phyloP scores from a whole-genome alignment of 23 red algal species.

The Cyanidioschyzon merolae region DNA sequence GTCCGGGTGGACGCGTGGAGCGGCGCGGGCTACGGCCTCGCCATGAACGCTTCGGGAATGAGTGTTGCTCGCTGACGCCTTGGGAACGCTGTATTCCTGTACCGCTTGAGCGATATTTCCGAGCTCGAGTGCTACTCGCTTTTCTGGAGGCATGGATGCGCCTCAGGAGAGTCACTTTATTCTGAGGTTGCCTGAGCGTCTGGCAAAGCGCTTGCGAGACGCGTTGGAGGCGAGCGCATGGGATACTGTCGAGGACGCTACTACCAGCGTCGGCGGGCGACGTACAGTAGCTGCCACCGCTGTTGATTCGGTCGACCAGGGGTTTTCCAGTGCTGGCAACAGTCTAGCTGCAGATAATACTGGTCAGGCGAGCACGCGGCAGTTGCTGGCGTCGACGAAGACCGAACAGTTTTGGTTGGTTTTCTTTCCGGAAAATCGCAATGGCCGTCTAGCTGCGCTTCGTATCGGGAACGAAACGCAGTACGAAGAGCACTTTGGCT shows the following conservation, averaged over 20 bases:
- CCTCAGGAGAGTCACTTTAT: constrained; percentile 2
- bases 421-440: constrained; percentile 13
- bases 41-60: too few relatives aligned
- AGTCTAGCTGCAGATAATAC: background rate
- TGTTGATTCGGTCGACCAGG: background rate
- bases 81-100: too few relatives aligned
- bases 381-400: background rate
- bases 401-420: background rate
- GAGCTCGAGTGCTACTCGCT: too few relatives aligned
- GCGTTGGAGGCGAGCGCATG: background rate
- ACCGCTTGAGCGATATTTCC: too few relatives aligned
- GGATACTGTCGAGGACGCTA: background rate
- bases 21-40: too few relatives aligned
- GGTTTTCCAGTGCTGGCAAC: background rate
- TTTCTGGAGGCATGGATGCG: background rate
- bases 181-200: constrained; percentile 9
- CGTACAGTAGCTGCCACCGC: background rate
- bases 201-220: background rate
- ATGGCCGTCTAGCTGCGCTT: constrained; percentile 1
- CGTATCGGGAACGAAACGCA: background rate
- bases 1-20: too few relatives aligned
- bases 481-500: constrained; percentile 52
- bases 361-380: background rate
- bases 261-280: background rate
- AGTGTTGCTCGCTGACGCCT: too few relatives aligned